A percentile compares a stretch with the other conserved stretches of the same genome.
These are phyloP conservation scores for Calocybe indica DNA, from an alignment of 768 basidiomycete genomes.

Conservation along the genomic window DNA sequence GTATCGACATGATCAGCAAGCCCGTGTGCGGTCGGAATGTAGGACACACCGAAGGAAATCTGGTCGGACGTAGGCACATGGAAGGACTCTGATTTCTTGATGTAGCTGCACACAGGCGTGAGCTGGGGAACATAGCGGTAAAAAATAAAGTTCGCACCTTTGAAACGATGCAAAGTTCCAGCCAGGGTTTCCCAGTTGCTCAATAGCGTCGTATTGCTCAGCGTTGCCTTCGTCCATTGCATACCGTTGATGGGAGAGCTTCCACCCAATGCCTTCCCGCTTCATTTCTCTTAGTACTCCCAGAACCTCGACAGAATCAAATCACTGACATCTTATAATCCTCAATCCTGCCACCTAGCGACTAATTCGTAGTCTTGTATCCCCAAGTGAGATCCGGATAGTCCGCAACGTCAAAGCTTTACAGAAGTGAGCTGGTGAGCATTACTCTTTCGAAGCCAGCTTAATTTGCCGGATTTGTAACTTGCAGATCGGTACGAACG, in stretches of 20 bases:
- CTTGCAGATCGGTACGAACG: constrained; percentile 23
- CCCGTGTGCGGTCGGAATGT: too few relatives aligned
- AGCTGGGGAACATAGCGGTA: too few relatives aligned
- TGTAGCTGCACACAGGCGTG: too few relatives aligned
- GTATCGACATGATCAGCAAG: too few relatives aligned
- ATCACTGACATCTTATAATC: constrained; percentile 14
- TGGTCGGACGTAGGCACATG: too few relatives aligned
- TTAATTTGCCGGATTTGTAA: too few relatives aligned
- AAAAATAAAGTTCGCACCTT: too few relatives aligned
- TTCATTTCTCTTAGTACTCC: neutral
- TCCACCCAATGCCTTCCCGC: constrained; percentile 13
- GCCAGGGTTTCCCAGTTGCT: constrained; percentile 13
- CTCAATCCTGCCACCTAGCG: constrained; percentile 16
- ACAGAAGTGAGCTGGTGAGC: too few relatives aligned
- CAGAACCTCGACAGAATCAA: constrained; percentile 12
- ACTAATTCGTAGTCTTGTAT: constrained; percentile 23
- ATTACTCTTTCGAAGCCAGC: too few relatives aligned
- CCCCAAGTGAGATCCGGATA: constrained; percentile 26
- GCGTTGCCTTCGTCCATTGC: constrained; percentile 14
- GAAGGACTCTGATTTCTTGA: too few relatives aligned
- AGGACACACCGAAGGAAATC: too few relatives aligned
- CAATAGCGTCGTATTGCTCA: constrained; percentile 11
- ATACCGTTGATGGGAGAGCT: constrained; percentile 15
- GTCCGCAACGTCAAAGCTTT: constrained; percentile 1
- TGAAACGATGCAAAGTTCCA: constrained; percentile 11